Percentiles rank a stretch among this genome's conserved stretches.
These are phyloP conservation scores for Basipetospora chlamydospora DNA, from an alignment of 2,329 filamentous ascomycete species.

Conservation along the genomic window DNA sequence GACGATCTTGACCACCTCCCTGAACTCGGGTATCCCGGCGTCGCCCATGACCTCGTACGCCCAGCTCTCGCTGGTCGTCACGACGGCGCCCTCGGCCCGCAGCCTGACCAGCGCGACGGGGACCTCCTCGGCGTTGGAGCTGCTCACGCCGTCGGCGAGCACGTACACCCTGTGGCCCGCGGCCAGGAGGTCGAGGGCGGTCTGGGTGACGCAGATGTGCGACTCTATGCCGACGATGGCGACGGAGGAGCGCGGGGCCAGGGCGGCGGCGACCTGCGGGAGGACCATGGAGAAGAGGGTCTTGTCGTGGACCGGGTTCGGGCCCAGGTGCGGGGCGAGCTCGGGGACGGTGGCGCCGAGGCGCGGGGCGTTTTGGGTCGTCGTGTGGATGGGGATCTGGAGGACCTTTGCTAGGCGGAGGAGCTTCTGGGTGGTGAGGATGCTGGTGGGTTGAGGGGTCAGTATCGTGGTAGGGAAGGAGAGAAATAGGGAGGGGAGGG, in stretches of 20 bases:
- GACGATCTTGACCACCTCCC: constrained; percentile 56
- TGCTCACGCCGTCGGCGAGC: constrained; percentile 78
- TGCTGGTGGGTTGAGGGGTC: constrained; percentile 23
- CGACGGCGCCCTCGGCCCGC: constrained; percentile 57
- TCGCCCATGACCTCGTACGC: constrained; percentile 84
- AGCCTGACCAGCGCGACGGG: constrained; percentile 63
- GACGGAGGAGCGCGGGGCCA: constrained; percentile 30
- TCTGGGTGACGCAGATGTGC: constrained; percentile 92
- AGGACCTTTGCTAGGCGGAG: constrained; percentile 50
- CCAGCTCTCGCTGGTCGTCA: constrained; percentile 81
- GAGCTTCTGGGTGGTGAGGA: constrained; percentile 54
- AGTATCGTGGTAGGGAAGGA: constrained; percentile 1
- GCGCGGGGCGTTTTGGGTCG: constrained; percentile 67
- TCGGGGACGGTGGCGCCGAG: constrained; percentile 70
- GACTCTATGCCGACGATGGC: constrained; percentile 83
- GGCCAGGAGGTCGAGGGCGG: constrained; percentile 63
- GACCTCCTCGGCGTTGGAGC: constrained; percentile 72
- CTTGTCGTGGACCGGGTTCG: constrained; percentile 55
- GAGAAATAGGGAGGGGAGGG: background rate
- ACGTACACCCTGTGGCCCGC: constrained; percentile 73
- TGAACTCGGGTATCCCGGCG: constrained; percentile 59
- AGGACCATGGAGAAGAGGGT: constrained; percentile 81
- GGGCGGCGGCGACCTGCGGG: constrained; percentile 40
- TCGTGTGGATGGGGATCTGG: constrained; percentile 66
- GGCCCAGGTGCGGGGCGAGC: constrained; percentile 37